Evolutionary conservation across 139 green algal species (phyloP).

Genomic region (Zygnema cylindricum): DNA sequence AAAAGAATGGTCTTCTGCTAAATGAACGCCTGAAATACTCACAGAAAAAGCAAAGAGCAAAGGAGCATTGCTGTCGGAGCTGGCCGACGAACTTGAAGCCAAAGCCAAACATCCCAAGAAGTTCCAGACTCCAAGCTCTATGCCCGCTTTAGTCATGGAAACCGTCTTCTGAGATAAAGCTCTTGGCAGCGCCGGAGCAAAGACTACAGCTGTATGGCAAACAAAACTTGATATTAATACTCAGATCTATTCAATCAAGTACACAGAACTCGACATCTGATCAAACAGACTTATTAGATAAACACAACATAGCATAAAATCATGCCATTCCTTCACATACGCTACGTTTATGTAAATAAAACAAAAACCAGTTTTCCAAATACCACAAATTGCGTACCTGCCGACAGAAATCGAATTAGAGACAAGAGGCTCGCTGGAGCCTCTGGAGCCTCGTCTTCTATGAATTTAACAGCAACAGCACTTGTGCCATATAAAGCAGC

Average conservation of each 20-base stretch:
- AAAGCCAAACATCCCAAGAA: not conserved
- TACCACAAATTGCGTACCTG: conserved; percentile 15
- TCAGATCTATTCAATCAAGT: not conserved
- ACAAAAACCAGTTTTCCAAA: not conserved
- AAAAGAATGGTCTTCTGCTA: not conserved
- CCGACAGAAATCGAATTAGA: conserved; percentile 38
- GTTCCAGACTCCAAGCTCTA: not conserved
- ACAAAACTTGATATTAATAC: not conserved
- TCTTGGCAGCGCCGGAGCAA: not conserved
- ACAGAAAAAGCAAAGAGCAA: conserved; percentile 24
- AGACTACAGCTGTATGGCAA: not conserved
- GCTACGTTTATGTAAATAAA: not conserved
- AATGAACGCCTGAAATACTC: not conserved
- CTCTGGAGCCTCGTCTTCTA: conserved; percentile 16
- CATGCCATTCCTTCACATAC: not conserved
- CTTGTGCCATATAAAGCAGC: conserved; percentile 44
- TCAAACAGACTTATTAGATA: not conserved
- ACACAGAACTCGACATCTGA: not conserved
- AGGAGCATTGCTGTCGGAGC: not conserved
- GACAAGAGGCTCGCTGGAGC: conserved; percentile 13
- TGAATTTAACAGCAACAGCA: conserved; percentile 14
- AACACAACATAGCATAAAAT: not conserved
- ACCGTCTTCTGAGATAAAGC: not conserved
- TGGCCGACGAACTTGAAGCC: not conserved
- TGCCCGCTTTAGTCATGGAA: not conserved